Evolutionary conservation across 2,329 filamentous ascomycete genomes (phyloP), one percentile per base, ranked within the genome.

Genomic region (Botrytis fabae): DNA sequence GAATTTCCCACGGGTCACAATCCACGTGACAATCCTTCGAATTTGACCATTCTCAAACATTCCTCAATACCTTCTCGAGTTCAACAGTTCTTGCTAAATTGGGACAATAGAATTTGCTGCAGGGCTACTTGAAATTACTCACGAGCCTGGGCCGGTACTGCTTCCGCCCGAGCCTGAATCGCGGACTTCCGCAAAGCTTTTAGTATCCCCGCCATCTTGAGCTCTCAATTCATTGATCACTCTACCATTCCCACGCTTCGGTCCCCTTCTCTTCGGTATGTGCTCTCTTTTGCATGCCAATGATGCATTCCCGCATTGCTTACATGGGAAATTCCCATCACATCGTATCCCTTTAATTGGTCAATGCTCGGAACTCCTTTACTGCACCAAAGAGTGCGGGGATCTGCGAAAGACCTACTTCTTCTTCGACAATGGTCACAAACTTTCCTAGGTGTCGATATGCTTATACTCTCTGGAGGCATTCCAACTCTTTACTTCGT

Each of bases 201-300:
- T 59, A 9, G 57, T 25, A 59, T 82, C 77, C 80, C 83, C 80
- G 82, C 81, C 75, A 80, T 88, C 83, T 84, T 80, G 81, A 70
- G 81, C 87, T 70, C 89, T 84, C 35, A 91, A 82, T 81, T 90
- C 88, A 74, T 88, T 89, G 73, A 91, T 88, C 59, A 91, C 88
- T 76, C 89, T 87, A 48, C 89, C 89, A 74, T 87, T 85, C 68
- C 87, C 88, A 42, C 87, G 86, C 78, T 90, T 91, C 20, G 89
- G 89, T 3, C 89, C 89, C 76, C 90, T 87, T 81, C 90, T 90
- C 80, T 89, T 87, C 22, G 89, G 89, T 61, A 91, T 86, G 77
- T 89, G 88, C 77, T 90, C 89, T 80, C 89, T 88, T 76, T 88
- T 90, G 82, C 89, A 91, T n/a, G 83, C 85, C 74, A 91, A 84